These are phyloP conservation scores for Marchantia polymorpha DNA, from an alignment of 225 moss, liverwort and hornwort genomes.

Conservation along the genomic window DNA sequence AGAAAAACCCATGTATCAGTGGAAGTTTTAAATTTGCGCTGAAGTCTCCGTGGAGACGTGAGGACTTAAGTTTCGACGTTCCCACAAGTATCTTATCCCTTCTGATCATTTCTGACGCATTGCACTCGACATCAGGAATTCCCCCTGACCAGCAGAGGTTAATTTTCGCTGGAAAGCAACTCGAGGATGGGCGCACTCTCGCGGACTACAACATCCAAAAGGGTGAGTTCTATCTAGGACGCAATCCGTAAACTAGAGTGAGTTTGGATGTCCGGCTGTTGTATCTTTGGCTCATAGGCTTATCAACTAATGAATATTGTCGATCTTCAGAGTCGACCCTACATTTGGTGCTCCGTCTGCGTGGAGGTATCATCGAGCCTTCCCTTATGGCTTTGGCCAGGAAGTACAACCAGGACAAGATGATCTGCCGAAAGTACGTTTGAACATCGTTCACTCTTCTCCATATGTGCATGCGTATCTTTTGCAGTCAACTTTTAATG, in stretches of 20 bases:
- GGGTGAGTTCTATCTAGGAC: not conserved
- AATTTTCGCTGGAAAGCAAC: constrained; percentile 28
- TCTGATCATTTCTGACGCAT: not conserved
- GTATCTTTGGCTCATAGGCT: not conserved
- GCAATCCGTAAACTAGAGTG: not conserved
- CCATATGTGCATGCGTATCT: not conserved
- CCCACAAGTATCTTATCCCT: too few relatives aligned
- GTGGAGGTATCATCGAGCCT: constrained; percentile 90
- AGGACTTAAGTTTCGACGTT: too few relatives aligned
- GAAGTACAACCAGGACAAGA: constrained; percentile 94
- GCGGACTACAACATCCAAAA: constrained; percentile 27
- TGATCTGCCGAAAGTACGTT: constrained; percentile 94
- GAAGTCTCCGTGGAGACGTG: too few relatives aligned
- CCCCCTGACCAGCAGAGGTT: constrained; percentile 29
- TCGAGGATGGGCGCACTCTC: constrained; percentile 27
- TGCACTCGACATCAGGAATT: not conserved
- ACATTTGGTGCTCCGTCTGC: constrained; percentile 77
- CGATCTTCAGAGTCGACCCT: constrained; percentile 61
- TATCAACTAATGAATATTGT: not conserved
- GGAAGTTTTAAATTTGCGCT: too few relatives aligned
- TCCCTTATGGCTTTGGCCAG: constrained; percentile 84
- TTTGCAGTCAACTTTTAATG: not conserved
- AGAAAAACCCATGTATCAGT: too few relatives aligned
- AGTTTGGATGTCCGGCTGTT: not conserved
- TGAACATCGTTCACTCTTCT: not conserved